phyloP scores from a whole-genome alignment of 2,329 filamentous ascomycete genomes.

The Myriosclerotinia curreyana region DNA sequence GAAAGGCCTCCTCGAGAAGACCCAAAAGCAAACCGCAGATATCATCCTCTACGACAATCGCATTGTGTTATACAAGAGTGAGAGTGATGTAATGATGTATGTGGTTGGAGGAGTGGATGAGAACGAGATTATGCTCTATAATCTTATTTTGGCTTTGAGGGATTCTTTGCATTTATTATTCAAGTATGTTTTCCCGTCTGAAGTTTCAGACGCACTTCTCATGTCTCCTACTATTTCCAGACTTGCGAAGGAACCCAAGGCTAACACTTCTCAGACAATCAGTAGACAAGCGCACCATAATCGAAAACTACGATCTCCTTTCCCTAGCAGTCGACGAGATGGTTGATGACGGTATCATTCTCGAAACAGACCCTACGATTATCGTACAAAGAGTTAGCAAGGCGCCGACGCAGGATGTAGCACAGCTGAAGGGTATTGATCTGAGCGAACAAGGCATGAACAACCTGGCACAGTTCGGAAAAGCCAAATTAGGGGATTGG shows the following conservation, averaged over 20 bases:
- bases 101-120: slow-evolving; percentile 88
- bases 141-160: slow-evolving; percentile 84
- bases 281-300: slow-evolving; percentile 94
- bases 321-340: slow-evolving; percentile 94
- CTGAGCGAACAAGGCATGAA: slow-evolving; percentile 93
- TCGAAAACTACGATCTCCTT: slow-evolving; percentile 98
- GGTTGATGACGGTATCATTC: slow-evolving; percentile 90
- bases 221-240: neutral
- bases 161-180: slow-evolving; percentile 88
- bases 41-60: slow-evolving; percentile 97
- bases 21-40: slow-evolving; percentile 89
- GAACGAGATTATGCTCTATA: slow-evolving; percentile 96
- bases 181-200: slow-evolving; percentile 59
- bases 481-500: slow-evolving; percentile 86
- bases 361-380: slow-evolving; percentile 94
- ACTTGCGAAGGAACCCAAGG: neutral
- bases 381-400: slow-evolving; percentile 89
- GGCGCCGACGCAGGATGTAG: slow-evolving; percentile 83
- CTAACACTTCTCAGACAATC: slow-evolving; percentile 63
- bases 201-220: slow-evolving; percentile 10
- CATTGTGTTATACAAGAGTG: slow-evolving; percentile 95
- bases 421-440: slow-evolving; percentile 88
- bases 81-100: slow-evolving; percentile 95
- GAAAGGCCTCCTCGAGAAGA: slow-evolving; percentile 93
- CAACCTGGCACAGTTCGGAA: slow-evolving; percentile 91